phyloP scores from a whole-genome alignment of 129 eudicot genomes.

The Scalesia atractyloides region DNA sequence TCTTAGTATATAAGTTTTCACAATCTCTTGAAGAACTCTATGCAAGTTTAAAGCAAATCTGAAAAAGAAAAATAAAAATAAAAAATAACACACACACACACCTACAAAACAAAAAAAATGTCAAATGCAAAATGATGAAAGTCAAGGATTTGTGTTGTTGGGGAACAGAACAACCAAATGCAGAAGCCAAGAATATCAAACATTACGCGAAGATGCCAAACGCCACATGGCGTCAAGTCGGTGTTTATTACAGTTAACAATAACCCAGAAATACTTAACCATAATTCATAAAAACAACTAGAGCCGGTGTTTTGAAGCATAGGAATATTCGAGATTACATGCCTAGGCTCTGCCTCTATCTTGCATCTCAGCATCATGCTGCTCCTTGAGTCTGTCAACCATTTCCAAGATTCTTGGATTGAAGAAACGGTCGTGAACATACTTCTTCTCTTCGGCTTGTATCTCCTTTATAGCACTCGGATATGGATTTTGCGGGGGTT shows the following conservation, averaged over 20 bases:
- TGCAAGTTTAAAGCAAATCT: no score
- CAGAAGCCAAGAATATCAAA: no score
- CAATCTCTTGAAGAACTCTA: no score
- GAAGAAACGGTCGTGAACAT: constrained; percentile 65
- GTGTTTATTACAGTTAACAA: constrained; percentile 17
- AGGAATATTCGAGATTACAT: constrained; percentile 13
- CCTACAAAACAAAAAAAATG: constrained; percentile 5
- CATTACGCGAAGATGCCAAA: constrained; percentile 3
- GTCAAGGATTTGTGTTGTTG: no score
- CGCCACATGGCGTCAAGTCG: not conserved
- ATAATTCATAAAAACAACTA: not conserved
- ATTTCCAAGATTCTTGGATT: constrained; percentile 49
- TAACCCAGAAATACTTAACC: constrained; percentile 9
- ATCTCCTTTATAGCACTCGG: constrained; percentile 84
- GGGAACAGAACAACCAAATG: no score
- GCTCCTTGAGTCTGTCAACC: constrained; percentile 55
- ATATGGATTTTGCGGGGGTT: constrained; percentile 84
- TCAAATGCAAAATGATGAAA: no score
- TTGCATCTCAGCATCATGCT: constrained; percentile 50
- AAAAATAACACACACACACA: not conserved
- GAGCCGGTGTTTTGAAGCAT: not conserved
- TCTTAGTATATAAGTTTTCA: no score
- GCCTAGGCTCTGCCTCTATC: constrained; percentile 40
- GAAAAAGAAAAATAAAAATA: no score
- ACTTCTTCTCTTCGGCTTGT: constrained; percentile 79